Percentiles rank a stretch among this genome's conserved stretches.
These are phyloP conservation scores for Angophora floribunda DNA, from an alignment of 345 rosid genomes.

Conservation along the genomic window DNA sequence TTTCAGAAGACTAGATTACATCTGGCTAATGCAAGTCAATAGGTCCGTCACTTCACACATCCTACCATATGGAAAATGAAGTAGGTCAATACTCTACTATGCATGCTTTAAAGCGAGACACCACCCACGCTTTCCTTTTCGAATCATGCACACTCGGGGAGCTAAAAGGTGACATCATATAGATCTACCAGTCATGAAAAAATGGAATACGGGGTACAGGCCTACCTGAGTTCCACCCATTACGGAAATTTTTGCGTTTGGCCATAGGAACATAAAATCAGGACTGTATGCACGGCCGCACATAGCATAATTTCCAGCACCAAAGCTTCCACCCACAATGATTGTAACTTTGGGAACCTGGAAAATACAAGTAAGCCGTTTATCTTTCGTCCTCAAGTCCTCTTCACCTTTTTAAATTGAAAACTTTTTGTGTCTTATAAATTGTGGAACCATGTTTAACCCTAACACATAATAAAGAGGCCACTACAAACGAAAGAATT, in stretches of 20 bases:
- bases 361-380: neutral
- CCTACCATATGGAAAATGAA: neutral
- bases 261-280: slow-evolving; percentile 89
- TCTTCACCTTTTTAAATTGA: neutral
- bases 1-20: neutral
- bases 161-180: neutral
- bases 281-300: slow-evolving; percentile 97
- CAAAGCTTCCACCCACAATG: slow-evolving; percentile 88
- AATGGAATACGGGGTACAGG: neutral
- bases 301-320: slow-evolving; percentile 99
- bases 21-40: neutral
- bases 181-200: neutral
- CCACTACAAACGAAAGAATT: neutral
- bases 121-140: neutral
- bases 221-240: slow-evolving; percentile 97
- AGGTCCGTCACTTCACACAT: neutral
- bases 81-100: neutral
- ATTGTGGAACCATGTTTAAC: neutral
- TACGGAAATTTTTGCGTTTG: slow-evolving; percentile 87
- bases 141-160: neutral
- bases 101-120: neutral
- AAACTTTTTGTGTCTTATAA: neutral
- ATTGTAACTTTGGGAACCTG: slow-evolving; percentile 91
- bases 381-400: neutral
- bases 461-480: neutral